Evolutionary conservation across 2,329 filamentous ascomycete species (phyloP).

Genomic region (Phialophora tarda): DNA sequence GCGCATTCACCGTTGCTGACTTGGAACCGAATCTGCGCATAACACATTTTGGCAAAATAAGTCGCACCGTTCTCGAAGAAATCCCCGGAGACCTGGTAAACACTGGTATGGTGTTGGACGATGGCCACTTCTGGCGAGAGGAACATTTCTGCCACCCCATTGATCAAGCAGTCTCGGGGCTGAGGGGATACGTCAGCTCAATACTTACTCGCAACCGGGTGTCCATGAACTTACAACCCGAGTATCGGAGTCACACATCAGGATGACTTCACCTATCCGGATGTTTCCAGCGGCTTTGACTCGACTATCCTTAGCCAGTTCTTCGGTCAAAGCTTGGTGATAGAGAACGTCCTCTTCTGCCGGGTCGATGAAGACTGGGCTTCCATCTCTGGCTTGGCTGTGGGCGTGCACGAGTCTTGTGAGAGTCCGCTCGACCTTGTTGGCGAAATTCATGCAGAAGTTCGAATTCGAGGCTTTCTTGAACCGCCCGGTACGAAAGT

Average conservation of each 20-base stretch:
- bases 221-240: slow-evolving; percentile 52
- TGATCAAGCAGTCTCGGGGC: slow-evolving; percentile 69
- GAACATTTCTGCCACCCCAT: slow-evolving; percentile 72
- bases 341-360: slow-evolving; percentile 35
- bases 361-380: slow-evolving; percentile 29
- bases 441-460: slow-evolving; percentile 28
- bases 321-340: slow-evolving; percentile 50
- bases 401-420: slow-evolving; percentile 26
- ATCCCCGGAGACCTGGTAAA: slow-evolving; percentile 74
- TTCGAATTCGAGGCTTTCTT: slow-evolving; percentile 30
- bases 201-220: slow-evolving; percentile 16
- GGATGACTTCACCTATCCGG: slow-evolving; percentile 77
- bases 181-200: slow-evolving; percentile 12
- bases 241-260: slow-evolving; percentile 73
- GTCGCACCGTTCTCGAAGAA: slow-evolving; percentile 78
- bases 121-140: slow-evolving; percentile 72
- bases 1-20: slow-evolving; percentile 73
- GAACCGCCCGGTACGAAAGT: slow-evolving; percentile 45
- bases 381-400: slow-evolving; percentile 27
- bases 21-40: slow-evolving; percentile 72
- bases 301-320: slow-evolving; percentile 56
- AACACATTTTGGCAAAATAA: slow-evolving; percentile 79
- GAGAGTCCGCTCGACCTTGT: slow-evolving; percentile 25
- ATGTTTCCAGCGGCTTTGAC: slow-evolving; percentile 79
- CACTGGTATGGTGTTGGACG: slow-evolving; percentile 72